Evolutionary conservation across 768 basidiomycete genomes (phyloP).

Genomic region (Sporobolomyces roseus): DNA sequence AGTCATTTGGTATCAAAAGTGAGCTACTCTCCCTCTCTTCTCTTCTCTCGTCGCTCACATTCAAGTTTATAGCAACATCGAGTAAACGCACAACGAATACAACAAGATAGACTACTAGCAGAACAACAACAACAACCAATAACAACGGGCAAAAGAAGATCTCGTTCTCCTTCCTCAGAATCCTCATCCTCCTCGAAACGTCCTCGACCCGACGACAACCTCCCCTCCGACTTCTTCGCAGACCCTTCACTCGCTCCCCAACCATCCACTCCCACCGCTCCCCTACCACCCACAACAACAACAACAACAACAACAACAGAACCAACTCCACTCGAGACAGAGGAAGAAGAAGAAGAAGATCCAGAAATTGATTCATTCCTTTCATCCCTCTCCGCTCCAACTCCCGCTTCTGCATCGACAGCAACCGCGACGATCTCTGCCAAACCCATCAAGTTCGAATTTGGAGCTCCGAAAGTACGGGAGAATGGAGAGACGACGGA

Average conservation of each 20-base stretch:
- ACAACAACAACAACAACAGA: no score
- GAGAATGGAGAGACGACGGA: background rate
- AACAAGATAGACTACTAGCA: conserved; percentile 2
- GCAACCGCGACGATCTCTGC: conserved; percentile 19
- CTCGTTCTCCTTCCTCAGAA: conserved; percentile 2
- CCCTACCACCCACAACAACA: no score
- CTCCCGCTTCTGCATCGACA: background rate
- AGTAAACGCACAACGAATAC: conserved; percentile 20
- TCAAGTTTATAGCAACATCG: conserved; percentile 30
- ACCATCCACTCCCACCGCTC: conserved; percentile 11
- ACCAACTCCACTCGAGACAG: background rate
- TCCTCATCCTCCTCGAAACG: conserved; percentile 3
- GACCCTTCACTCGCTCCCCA: background rate
- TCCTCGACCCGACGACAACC: background rate
- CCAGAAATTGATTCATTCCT: conserved; percentile 16
- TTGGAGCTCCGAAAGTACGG: conserved; percentile 20
- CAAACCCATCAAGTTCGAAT: conserved; percentile 23
- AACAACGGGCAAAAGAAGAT: conserved; percentile 9
- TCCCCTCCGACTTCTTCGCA: background rate
- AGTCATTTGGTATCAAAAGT: conserved; percentile 36
- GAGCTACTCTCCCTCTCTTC: background rate
- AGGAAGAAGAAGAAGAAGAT: conserved; percentile 8
- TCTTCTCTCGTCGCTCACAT: background rate
- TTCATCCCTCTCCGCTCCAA: background rate
- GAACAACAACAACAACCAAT: conserved; percentile 8